These are phyloP conservation scores for Coemansia sp. DNA, from an alignment of 192 early-diverging fungal genomes.

Conservation along the genomic window DNA sequence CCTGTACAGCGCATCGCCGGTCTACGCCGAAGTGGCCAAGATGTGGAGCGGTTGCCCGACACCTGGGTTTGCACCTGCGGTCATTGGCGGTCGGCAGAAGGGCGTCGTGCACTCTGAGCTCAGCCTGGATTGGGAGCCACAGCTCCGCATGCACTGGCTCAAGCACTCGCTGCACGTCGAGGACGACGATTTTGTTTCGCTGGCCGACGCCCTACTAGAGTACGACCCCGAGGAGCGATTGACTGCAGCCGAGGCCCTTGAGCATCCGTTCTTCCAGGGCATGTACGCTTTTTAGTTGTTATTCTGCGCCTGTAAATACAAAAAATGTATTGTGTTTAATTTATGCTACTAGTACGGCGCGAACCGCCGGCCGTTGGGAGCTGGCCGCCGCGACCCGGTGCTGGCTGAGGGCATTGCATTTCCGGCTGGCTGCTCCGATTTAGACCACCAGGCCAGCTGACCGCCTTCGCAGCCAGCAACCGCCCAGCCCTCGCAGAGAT, in stretches of 20 bases:
- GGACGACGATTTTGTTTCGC: constrained; percentile 50
- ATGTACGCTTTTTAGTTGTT: constrained; percentile 25
- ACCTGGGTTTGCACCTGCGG: constrained; percentile 38
- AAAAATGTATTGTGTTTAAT: neutral
- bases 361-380: constrained; percentile 16
- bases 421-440: neutral
- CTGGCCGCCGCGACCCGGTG: constrained; percentile 3
- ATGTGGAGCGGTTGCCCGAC: constrained; percentile 50
- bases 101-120: constrained; percentile 28
- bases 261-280: constrained; percentile 48
- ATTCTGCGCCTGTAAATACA: neutral
- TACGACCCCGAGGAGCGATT: constrained; percentile 85
- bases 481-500: constrained; percentile 56
- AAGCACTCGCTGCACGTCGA: constrained; percentile 45
- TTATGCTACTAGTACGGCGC: constrained; percentile 16
- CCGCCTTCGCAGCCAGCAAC: constrained; percentile 82
- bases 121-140: constrained; percentile 49
- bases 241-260: constrained; percentile 71
- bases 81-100: constrained; percentile 23
- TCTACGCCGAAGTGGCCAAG: constrained; percentile 54
- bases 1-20: constrained; percentile 60
- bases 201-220: constrained; percentile 68
- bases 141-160: constrained; percentile 50
- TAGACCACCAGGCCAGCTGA: constrained; percentile 66
- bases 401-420: neutral